Percentiles rank a stretch among this genome's conserved stretches.
Evolutionary conservation across 2,329 filamentous ascomycete species (phyloP).

Genomic region (Pseudophaeomoniella oleicola): DNA sequence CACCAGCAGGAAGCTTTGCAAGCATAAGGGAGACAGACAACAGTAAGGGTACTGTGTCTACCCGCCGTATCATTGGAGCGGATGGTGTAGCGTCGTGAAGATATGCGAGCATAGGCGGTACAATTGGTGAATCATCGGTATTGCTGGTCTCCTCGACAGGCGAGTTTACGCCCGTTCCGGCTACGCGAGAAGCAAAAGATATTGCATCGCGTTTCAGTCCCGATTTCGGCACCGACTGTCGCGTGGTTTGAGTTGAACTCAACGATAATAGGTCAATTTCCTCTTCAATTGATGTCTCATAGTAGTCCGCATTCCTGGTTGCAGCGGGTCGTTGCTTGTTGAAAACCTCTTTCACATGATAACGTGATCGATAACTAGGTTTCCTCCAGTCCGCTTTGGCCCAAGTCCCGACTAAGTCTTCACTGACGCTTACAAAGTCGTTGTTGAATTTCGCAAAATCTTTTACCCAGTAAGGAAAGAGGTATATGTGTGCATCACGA

Average conservation of each 20-base stretch:
- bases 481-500: conserved; percentile 85
- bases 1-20: conserved; percentile 57
- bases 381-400: conserved; percentile 86
- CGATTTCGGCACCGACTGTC: conserved; percentile 5
- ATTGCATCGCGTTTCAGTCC: conserved; percentile 4
- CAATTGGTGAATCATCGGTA: not conserved
- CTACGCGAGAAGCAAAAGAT: conserved; percentile 19
- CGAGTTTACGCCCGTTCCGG: conserved; percentile 1
- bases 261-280: conserved; percentile 39
- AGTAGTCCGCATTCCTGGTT: conserved; percentile 8
- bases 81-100: conserved; percentile 45
- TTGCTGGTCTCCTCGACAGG: not conserved
- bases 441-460: conserved; percentile 70
- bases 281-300: conserved; percentile 30
- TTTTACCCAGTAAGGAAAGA: conserved; percentile 84
- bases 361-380: conserved; percentile 9
- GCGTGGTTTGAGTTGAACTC: conserved; percentile 35
- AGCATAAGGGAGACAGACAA: conserved; percentile 71
- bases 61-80: conserved; percentile 62
- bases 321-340: conserved; percentile 3
- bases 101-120: conserved; percentile 57
- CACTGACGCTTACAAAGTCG: conserved; percentile 71
- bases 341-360: conserved; percentile 37
- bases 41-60: conserved; percentile 74
- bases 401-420: conserved; percentile 91